phyloP scores from a whole-genome alignment of 192 early-diverging fungal genomes.

The Linnemannia elongata region DNA sequence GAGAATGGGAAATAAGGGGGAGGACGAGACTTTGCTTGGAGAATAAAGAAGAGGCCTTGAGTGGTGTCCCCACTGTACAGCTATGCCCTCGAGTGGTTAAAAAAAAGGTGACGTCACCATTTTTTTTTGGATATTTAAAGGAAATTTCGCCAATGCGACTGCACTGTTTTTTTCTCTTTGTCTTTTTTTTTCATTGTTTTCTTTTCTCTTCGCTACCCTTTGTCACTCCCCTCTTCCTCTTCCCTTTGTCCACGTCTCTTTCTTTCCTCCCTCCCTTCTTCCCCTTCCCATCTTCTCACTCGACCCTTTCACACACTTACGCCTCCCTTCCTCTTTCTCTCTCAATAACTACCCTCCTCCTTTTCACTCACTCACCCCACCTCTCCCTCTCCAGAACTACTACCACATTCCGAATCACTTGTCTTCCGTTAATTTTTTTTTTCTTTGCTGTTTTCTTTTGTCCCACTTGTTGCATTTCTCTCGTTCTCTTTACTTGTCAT shows the following conservation, averaged over 20 bases:
- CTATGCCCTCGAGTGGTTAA: too few relatives aligned
- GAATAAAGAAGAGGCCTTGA: not conserved
- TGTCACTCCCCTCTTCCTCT: not conserved
- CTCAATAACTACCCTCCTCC: not conserved
- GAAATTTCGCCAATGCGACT: too few relatives aligned
- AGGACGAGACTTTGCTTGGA: not conserved
- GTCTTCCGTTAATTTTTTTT: not conserved
- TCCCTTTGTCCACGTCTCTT: not conserved
- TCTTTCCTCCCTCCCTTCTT: not conserved
- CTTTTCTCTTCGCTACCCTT: not conserved
- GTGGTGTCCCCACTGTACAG: not conserved
- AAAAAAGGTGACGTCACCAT: conserved; percentile 6
- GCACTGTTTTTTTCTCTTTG: too few relatives aligned
- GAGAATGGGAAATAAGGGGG: not conserved
- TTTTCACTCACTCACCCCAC: not conserved
- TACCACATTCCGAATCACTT: not conserved
- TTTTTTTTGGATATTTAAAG: not conserved
- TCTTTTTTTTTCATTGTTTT: not conserved
- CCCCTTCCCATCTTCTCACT: not conserved
- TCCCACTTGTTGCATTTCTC: conserved; percentile 3
- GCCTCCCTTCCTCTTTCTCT: not conserved
- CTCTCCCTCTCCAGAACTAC: not conserved
- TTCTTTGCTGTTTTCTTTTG: not conserved
- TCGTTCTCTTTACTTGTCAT: not conserved
- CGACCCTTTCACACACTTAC: not conserved